Evolutionary conservation across 2,329 filamentous ascomycete species (phyloP), one percentile per base, ranked within the genome.

Genomic region (Ophiostoma pallidulum): DNA sequence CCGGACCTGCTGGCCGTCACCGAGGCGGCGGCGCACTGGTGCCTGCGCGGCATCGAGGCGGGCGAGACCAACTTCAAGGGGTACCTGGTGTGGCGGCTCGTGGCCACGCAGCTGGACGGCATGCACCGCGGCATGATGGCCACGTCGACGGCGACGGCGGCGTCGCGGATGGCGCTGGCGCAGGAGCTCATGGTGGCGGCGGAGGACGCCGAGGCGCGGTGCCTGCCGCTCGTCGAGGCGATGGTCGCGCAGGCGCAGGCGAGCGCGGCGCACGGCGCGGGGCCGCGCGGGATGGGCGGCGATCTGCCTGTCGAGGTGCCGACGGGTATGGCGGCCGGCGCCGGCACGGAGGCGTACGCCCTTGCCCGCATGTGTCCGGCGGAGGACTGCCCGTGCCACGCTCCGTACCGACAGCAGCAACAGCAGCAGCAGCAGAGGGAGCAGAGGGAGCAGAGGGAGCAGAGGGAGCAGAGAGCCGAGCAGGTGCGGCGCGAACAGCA

Each of bases 61-160:
- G 53, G 53, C 1, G 73, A 78, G 58, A 77, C 73, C 0, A 79
- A 78, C 47, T 60, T 72, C 22, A 80, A 79, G 52, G 71, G 71
- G 0, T 70, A 70, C 35, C 37, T 79, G 24, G 61, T 77, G n/a
- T 52, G 60, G 3, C 56, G 56, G 4, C 52, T 70, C 6, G 51
- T 73, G 1, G 51, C 52, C 6, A 62, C 64, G 0, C 65, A 75
- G 39, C 60, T 77, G 0, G 60, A 71, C 4, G 67, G 61, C 0
- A 57, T 74, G 2, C 59, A 64, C 50, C 57, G 54, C 3, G 66
- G 70, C 0, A 8, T 66, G 1, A 48, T 50, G 0, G 60, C 60
- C 4, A 56, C 66, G 0, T 62, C 69, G 7, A 26, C 69, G 0
- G 40, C 62, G 0, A 38, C 56, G 4, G 31, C 59, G 0, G 53